A percentile compares a stretch with the other conserved stretches of the same genome.
Conservation (phyloP, 2,329 filamentous ascomycete genomes). For the Penicillium sp. region DNA sequence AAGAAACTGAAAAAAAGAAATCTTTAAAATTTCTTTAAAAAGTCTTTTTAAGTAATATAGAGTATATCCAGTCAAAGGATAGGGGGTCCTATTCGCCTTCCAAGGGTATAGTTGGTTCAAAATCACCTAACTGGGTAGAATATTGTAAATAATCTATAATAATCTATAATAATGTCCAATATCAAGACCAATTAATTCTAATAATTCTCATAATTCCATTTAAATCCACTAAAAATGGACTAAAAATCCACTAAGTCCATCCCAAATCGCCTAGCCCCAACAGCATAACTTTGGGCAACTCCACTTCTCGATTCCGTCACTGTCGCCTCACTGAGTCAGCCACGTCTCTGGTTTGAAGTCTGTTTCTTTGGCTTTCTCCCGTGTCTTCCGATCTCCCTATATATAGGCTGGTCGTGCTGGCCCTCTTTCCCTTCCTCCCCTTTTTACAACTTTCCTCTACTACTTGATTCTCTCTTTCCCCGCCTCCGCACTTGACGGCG, state of each 20-base stretch:
- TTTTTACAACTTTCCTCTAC: conserved; percentile 5
- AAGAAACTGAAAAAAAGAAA: neutral
- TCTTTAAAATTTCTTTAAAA: neutral
- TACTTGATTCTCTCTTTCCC: neutral
- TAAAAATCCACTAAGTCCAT: neutral
- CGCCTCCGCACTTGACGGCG: conserved; percentile 16
- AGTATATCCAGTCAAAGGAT: neutral
- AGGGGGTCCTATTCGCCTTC: neutral
- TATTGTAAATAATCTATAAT: neutral
- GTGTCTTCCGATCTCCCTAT: conserved; percentile 28
- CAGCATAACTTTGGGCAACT: conserved; percentile 20
- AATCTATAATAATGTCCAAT: neutral
- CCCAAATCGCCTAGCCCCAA: neutral
- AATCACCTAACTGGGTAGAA: neutral
- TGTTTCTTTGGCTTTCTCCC: conserved; percentile 19
- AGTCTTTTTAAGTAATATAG: neutral
- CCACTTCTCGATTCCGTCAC: conserved; percentile 28
- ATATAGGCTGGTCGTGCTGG: conserved; percentile 13
- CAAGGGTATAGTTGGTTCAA: neutral
- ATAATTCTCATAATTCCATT: neutral
- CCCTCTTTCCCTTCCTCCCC: conserved; percentile 2
- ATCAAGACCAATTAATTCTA: neutral
- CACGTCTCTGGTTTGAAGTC: conserved; percentile 13
- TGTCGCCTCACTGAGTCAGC: conserved; percentile 26
- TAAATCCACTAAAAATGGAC: neutral